Percentiles rank a stretch among this genome's conserved stretches.
phyloP scores from a whole-genome alignment of 2,329 filamentous ascomycete genomes.

The Aureobasidium sp. region DNA sequence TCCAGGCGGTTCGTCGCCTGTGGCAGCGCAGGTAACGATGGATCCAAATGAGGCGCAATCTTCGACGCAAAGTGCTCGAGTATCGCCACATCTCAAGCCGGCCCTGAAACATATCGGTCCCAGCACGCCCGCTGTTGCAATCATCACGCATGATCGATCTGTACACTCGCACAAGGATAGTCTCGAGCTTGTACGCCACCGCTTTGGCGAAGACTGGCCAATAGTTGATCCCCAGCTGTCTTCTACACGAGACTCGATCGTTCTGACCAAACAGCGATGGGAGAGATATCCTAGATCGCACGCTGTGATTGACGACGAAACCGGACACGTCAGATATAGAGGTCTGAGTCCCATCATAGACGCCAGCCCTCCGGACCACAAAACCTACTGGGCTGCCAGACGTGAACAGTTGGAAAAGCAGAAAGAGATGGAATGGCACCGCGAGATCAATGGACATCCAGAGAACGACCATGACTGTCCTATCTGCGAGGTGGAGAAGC shows the following conservation, averaged over 20 bases:
- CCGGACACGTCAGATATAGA: constrained; percentile 16
- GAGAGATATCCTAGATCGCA: constrained; percentile 16
- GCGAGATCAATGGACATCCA: constrained; percentile 15
- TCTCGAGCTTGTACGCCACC: constrained; percentile 20
- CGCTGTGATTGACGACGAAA: neutral
- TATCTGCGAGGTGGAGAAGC: constrained; percentile 19
- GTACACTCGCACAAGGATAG: constrained; percentile 22
- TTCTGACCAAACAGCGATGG: constrained; percentile 20
- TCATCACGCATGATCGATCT: constrained; percentile 17
- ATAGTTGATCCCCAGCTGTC: constrained; percentile 17
- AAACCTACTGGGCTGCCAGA: neutral
- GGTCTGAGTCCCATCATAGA: constrained; percentile 23
- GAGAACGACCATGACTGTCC: constrained; percentile 19
- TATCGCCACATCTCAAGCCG: neutral
- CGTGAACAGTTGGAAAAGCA: constrained; percentile 3
- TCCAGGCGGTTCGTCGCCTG: neutral
- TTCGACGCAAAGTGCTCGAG: neutral
- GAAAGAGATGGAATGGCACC: neutral
- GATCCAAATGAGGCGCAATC: neutral
- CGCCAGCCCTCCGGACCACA: constrained; percentile 20
- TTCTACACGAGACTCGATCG: constrained; percentile 21
- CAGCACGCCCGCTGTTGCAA: constrained; percentile 14
- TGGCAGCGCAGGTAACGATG: too few species aligned
- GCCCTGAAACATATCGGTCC: constrained; percentile 1
- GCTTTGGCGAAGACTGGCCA: constrained; percentile 14